A percentile compares a stretch with the other conserved stretches of the same genome.
phyloP scores from a whole-genome alignment of 2,329 filamentous ascomycete genomes.

The Chaetomium olivaceum region DNA sequence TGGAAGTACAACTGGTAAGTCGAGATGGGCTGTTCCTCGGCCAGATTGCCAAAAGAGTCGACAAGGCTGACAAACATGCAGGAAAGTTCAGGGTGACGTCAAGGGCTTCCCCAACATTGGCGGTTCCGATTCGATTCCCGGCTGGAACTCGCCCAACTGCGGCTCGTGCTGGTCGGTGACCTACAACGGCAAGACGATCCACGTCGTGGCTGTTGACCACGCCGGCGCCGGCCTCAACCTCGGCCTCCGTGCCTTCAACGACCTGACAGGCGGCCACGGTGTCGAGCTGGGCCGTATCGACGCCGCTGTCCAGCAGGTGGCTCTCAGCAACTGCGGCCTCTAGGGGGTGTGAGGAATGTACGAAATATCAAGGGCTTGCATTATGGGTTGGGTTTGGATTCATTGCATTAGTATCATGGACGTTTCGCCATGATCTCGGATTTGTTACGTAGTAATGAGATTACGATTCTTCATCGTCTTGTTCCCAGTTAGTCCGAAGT shows the following conservation, averaged over 20 bases:
- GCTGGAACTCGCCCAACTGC: constrained; percentile 45
- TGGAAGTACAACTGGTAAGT: constrained; percentile 56
- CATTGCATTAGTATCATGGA: constrained; percentile 8
- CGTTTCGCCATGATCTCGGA: not conserved
- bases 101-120: constrained; percentile 57
- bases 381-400: not conserved
- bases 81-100: constrained; percentile 53
- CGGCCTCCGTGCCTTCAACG: constrained; percentile 56
- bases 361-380: not conserved
- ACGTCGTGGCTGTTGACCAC: constrained; percentile 58
- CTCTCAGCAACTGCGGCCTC: constrained; percentile 45
- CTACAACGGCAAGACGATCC: constrained; percentile 53
- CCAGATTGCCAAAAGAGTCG: not conserved
- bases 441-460: constrained; percentile 18
- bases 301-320: constrained; percentile 49
- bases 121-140: constrained; percentile 49
- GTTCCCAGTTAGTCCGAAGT: not conserved
- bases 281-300: constrained; percentile 53
- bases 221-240: constrained; percentile 56
- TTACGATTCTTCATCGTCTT: constrained; percentile 5
- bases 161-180: constrained; percentile 60
- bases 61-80: not conserved
- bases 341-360: constrained; percentile 17
- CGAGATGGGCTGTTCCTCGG: not conserved
- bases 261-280: constrained; percentile 54